These are phyloP conservation scores for Rhododendron griersonianum DNA, from an alignment of 148 eudicot species.

Conservation along the genomic window DNA sequence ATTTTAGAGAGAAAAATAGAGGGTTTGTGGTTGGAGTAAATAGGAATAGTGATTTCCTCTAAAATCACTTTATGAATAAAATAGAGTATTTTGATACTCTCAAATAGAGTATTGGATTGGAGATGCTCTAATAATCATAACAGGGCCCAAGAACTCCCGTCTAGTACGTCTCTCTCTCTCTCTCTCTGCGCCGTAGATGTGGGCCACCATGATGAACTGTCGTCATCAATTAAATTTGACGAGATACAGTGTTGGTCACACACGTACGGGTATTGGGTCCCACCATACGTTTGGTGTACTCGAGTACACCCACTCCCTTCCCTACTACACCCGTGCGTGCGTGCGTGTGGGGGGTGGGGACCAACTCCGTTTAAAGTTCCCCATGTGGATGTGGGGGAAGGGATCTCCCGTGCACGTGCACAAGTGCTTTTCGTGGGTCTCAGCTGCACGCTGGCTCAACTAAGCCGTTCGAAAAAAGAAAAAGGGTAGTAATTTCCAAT, in stretches of 20 bases:
- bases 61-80: no score
- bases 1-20: no score
- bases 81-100: no score
- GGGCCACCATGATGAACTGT: neutral
- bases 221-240: neutral
- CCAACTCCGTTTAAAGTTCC: slow-evolving; percentile 11
- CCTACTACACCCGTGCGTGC: neutral
- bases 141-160: no score
- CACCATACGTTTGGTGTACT: neutral
- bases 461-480: neutral
- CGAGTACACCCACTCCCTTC: neutral
- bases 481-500: neutral
- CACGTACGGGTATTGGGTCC: slow-evolving; percentile 2
- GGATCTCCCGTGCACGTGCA: slow-evolving; percentile 53
- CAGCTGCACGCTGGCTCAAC: slow-evolving; percentile 9
- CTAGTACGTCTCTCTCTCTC: no score
- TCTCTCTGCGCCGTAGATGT: neutral
- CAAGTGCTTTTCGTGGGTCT: slow-evolving; percentile 8
- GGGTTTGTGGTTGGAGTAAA: no score
- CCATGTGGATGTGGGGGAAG: slow-evolving; percentile 41
- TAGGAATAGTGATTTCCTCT: no score
- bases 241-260: neutral
- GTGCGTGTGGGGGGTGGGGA: slow-evolving; percentile 21
- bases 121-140: no score
- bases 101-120: no score